These are phyloP conservation scores for Ogataea haglerorum DNA, from an alignment of 805 yeast genomes.

Conservation along the genomic window DNA sequence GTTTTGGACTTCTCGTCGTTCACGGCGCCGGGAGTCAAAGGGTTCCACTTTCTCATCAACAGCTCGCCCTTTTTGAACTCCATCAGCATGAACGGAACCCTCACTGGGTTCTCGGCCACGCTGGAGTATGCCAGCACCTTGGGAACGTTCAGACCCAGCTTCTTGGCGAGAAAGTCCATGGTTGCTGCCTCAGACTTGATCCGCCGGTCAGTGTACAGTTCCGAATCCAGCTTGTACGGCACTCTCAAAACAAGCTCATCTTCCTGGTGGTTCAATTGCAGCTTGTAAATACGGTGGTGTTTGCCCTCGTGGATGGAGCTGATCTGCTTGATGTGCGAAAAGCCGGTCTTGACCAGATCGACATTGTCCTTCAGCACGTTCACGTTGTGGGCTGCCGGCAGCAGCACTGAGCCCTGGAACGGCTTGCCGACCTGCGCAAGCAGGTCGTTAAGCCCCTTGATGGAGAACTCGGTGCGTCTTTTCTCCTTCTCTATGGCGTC, in stretches of 20 bases:
- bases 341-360: constrained; percentile 15
- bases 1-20: constrained; percentile 47
- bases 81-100: constrained; percentile 75
- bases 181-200: constrained; percentile 92
- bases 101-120: constrained; percentile 56
- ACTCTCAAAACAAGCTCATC: constrained; percentile 69
- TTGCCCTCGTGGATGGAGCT: constrained; percentile 90
- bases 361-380: constrained; percentile 24
- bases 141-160: constrained; percentile 69
- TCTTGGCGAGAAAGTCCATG: constrained; percentile 69
- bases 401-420: constrained; percentile 28
- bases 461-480: constrained; percentile 77
- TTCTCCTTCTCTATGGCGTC: constrained; percentile 70
- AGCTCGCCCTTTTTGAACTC: constrained; percentile 77
- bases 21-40: constrained; percentile 59
- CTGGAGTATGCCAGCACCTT: constrained; percentile 66
- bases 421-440: constrained; percentile 32
- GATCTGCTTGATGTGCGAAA: constrained; percentile 56
- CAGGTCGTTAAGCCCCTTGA: constrained; percentile 68
- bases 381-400: constrained; percentile 15
- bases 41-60: constrained; percentile 89
- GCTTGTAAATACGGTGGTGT: constrained; percentile 82
- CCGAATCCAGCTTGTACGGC: constrained; percentile 76
- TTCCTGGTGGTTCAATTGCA: constrained; percentile 46
- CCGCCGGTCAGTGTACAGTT: constrained; percentile 59